Percentiles rank a stretch among this genome's conserved stretches.
These are phyloP conservation scores for Paecilomyces formosus DNA, from an alignment of 2,329 filamentous ascomycete genomes.

Conservation along the genomic window DNA sequence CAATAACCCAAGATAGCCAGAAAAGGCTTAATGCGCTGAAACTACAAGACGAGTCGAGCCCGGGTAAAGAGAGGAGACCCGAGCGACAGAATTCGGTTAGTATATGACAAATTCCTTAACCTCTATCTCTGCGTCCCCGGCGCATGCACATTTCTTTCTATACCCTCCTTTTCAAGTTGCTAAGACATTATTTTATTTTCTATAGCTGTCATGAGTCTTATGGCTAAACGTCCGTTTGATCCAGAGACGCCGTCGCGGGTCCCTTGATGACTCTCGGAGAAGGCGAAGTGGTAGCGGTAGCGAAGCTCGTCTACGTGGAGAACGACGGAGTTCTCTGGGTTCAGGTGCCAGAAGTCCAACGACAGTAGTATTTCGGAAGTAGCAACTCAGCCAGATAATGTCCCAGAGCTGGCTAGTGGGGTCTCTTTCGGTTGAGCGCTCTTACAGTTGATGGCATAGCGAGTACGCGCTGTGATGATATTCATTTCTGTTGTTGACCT, in stretches of 20 bases:
- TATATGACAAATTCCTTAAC: constrained; percentile 21
- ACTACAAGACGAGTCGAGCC: constrained; percentile 64
- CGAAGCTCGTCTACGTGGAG: constrained; percentile 32
- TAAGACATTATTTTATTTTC: constrained; percentile 31
- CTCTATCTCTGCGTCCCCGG: constrained; percentile 12
- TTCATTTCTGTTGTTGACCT: constrained; percentile 15
- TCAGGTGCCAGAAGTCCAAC: constrained; percentile 26
- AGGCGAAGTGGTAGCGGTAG: constrained; percentile 35
- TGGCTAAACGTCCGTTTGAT: constrained; percentile 35
- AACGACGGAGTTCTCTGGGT: constrained; percentile 30
- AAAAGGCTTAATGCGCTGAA: constrained; percentile 84
- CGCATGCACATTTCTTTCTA: constrained; percentile 8
- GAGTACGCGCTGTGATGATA: constrained; percentile 28
- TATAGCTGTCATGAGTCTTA: constrained; percentile 42
- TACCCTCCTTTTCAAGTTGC: constrained; percentile 26
- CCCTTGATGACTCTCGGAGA: constrained; percentile 31
- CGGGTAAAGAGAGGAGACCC: constrained; percentile 45
- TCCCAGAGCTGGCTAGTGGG: constrained; percentile 9
- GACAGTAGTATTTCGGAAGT: constrained; percentile 26
- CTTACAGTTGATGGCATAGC: constrained; percentile 28
- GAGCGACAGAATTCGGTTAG: constrained; percentile 39
- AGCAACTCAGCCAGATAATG: constrained; percentile 36
- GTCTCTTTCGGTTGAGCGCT: constrained; percentile 10
- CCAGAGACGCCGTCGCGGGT: constrained; percentile 40
- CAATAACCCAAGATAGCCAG: constrained; percentile 72